A percentile compares a stretch with the other conserved stretches of the same genome.
Evolutionary conservation across 2,329 filamentous ascomycete genomes (phyloP).

Genomic region (Ampelomyces quisqualis): DNA sequence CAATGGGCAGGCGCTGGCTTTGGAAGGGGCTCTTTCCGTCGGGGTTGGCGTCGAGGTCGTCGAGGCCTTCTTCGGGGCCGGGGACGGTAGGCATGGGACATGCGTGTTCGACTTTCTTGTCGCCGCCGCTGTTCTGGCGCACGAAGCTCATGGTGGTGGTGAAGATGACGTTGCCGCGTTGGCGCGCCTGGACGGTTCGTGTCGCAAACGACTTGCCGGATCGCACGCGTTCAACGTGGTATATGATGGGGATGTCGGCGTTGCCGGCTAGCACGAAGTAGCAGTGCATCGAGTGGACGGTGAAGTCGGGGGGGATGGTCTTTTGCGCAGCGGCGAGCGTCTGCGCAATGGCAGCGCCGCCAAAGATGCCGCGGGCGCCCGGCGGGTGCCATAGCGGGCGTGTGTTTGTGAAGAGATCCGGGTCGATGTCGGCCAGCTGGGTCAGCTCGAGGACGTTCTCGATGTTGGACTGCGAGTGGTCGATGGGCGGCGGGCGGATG

Average conservation of each 20-base stretch:
- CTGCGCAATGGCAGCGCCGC: constrained; percentile 90
- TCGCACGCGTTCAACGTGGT: constrained; percentile 91
- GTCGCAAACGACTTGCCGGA: constrained; percentile 89
- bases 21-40: constrained; percentile 56
- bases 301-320: constrained; percentile 78
- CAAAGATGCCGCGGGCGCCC: constrained; percentile 89
- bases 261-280: constrained; percentile 96
- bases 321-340: constrained; percentile 82
- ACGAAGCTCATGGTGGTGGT: constrained; percentile 92
- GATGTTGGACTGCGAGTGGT: constrained; percentile 73
- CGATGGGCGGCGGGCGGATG: constrained; percentile 71
- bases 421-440: constrained; percentile 72
- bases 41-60: constrained; percentile 35
- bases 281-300: constrained; percentile 96
- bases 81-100: constrained; percentile 53
- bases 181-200: constrained; percentile 90
- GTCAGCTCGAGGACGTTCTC: constrained; percentile 89
- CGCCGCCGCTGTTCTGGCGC: constrained; percentile 61
- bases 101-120: constrained; percentile 64
- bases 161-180: constrained; percentile 87
- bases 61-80: constrained; percentile 46
- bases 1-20: constrained; percentile 57
- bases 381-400: constrained; percentile 89
- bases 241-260: constrained; percentile 80
- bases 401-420: constrained; percentile 92